A percentile compares a stretch with the other conserved stretches of the same genome.
phyloP scores from a whole-genome alignment of 345 rosid species.

The Lumnitzera racemosa region DNA sequence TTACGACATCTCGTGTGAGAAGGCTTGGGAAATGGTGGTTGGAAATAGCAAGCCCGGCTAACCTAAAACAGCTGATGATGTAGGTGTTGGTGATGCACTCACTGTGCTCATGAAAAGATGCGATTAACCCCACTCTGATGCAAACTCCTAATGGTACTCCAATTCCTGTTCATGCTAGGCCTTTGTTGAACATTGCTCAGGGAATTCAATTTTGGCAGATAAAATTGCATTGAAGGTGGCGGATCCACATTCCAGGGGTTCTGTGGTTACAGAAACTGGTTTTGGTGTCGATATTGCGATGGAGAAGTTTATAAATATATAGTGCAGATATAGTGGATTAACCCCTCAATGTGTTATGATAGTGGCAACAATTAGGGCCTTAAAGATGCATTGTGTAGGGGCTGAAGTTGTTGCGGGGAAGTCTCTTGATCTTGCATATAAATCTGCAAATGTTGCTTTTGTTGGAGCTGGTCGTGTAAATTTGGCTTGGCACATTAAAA shows the following conservation, averaged over 20 bases:
- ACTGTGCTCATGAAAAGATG: constrained; percentile 95
- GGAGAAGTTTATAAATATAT: constrained; percentile 95
- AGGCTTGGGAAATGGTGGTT: constrained; percentile 95
- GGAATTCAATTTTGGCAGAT: constrained; percentile 95
- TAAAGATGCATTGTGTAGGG: constrained; percentile 99
- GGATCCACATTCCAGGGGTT: constrained; percentile 68
- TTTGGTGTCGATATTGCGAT: constrained; percentile 96
- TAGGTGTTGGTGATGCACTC: constrained; percentile 97
- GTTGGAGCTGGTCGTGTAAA: constrained; percentile 95
- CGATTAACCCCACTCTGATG: constrained; percentile 94
- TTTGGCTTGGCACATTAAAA: constrained; percentile 83
- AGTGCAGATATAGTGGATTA: constrained; percentile 83
- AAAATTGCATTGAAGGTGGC: constrained; percentile 90
- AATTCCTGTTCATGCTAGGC: constrained; percentile 96
- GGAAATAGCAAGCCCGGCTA: constrained; percentile 95
- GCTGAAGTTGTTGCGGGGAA: constrained; percentile 95
- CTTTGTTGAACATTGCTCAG: constrained; percentile 97
- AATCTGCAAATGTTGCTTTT: constrained; percentile 74
- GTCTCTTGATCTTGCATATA: constrained; percentile 85
- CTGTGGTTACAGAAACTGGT: constrained; percentile 97
- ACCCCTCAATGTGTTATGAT: constrained; percentile 91
- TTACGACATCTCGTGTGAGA: constrained; percentile 93
- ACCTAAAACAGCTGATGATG: constrained; percentile 93
- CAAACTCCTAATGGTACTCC: constrained; percentile 99
- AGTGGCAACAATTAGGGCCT: constrained; percentile 94